Evolutionary conservation across 2,329 filamentous ascomycete species (phyloP).

Genomic region (Cercospora zeae-maydis): DNA sequence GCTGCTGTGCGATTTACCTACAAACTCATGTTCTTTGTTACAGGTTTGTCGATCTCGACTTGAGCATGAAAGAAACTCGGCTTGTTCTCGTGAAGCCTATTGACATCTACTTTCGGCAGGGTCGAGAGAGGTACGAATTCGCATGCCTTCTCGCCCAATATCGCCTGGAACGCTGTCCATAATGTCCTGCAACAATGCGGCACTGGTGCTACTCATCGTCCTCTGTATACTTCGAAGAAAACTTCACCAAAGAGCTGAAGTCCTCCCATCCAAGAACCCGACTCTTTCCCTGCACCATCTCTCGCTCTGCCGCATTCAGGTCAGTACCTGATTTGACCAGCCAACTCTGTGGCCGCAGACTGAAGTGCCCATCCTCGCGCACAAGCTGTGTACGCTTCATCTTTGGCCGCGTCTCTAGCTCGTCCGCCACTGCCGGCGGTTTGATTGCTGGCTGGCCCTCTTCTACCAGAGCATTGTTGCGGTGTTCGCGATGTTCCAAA

Average conservation of each 20-base stretch:
- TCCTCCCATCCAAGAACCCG: constrained; percentile 35
- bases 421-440: constrained; percentile 21
- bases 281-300: constrained; percentile 25
- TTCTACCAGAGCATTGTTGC: constrained; percentile 29
- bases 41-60: neutral
- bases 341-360: constrained; percentile 35
- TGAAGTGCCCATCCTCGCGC: constrained; percentile 29
- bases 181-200: neutral
- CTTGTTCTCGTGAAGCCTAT: neutral
- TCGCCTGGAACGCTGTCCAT: no score
- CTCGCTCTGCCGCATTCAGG: constrained; percentile 9
- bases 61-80: neutral
- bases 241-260: constrained; percentile 36
- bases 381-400: constrained; percentile 35
- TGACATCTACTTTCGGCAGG: neutral
- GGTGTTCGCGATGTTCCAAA: constrained; percentile 43
- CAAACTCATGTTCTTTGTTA: neutral
- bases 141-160: no score
- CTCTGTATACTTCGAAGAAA: constrained; percentile 32
- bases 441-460: constrained; percentile 14
- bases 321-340: constrained; percentile 20
- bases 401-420: neutral
- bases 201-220: constrained; percentile 27
- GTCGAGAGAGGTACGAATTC: neutral
- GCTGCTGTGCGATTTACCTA: neutral